These are phyloP conservation scores for Penstemon eatonii DNA, from an alignment of 257 asterid genomes.

Conservation along the genomic window DNA sequence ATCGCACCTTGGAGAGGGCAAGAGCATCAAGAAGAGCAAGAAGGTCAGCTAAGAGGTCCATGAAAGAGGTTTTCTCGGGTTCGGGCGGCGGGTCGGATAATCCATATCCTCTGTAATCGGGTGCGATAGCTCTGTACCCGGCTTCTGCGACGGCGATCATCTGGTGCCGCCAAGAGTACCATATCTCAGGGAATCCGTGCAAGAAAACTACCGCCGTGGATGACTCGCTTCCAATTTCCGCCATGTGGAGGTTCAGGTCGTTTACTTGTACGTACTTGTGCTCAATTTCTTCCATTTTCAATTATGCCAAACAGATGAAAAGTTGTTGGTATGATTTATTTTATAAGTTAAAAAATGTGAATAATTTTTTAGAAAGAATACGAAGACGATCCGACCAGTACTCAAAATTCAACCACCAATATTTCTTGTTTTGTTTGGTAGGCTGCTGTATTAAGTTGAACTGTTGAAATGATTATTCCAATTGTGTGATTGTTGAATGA, in stretches of 20 bases:
- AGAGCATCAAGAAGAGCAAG: constrained; percentile 53
- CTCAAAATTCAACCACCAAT: too few species aligned
- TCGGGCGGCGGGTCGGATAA: constrained; percentile 51
- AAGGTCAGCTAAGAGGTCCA: constrained; percentile 43
- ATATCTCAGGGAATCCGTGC: constrained; percentile 57
- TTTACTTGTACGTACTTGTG: constrained; percentile 41
- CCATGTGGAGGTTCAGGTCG: constrained; percentile 53
- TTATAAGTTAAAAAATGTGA: too few species aligned
- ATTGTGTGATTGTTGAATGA: too few species aligned
- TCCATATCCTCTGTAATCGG: constrained; percentile 68
- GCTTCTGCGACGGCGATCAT: constrained; percentile 45
- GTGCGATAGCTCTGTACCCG: constrained; percentile 56
- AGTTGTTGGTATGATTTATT: too few species aligned
- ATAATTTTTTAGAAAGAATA: too few species aligned
- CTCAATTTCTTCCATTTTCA: constrained; percentile 38
- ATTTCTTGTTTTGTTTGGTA: too few species aligned
- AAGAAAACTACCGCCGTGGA: constrained; percentile 44
- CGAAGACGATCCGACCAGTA: too few species aligned
- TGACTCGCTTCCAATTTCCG: constrained; percentile 39
- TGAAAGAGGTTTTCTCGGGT: constrained; percentile 43
- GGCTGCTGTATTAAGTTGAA: too few species aligned
- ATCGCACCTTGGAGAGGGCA: constrained; percentile 45
- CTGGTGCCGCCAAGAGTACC: constrained; percentile 63
- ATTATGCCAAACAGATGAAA: too few species aligned
- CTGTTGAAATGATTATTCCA: too few species aligned